These are phyloP conservation scores for Cornus controversa DNA, from an alignment of 148 eudicot genomes.

Conservation along the genomic window DNA sequence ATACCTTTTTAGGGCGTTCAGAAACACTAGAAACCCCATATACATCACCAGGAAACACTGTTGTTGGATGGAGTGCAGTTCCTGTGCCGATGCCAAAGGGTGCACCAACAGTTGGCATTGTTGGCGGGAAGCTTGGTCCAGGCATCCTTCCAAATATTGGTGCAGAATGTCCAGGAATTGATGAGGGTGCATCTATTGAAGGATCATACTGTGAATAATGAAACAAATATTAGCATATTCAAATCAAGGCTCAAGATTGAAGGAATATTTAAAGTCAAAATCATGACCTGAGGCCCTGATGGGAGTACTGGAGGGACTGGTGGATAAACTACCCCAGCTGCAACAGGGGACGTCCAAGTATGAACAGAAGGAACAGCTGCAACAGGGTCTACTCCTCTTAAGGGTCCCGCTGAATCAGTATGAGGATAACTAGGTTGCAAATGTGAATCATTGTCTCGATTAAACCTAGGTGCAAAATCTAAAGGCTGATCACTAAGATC, in stretches of 20 bases:
- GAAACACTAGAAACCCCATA: conserved; percentile 59
- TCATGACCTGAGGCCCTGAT: conserved; percentile 59
- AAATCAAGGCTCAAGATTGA: neutral
- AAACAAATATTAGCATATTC: conserved; percentile 18
- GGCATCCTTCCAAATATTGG: conserved; percentile 59
- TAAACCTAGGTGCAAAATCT: conserved; percentile 61
- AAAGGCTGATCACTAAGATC: conserved; percentile 72
- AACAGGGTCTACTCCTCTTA: conserved; percentile 39
- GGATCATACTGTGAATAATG: conserved; percentile 62
- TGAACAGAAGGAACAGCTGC: conserved; percentile 47
- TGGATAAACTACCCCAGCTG: conserved; percentile 59
- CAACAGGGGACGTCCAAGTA: conserved; percentile 55
- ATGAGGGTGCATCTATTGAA: conserved; percentile 45
- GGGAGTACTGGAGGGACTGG: conserved; percentile 50
- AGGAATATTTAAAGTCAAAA: conserved; percentile 14
- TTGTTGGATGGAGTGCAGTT: conserved; percentile 49
- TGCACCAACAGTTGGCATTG: conserved; percentile 46
- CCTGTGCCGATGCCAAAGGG: conserved; percentile 60
- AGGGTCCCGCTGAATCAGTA: conserved; percentile 41
- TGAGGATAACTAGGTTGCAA: conserved; percentile 41
- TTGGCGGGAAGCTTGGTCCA: conserved; percentile 57
- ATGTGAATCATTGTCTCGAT: conserved; percentile 49
- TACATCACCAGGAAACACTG: conserved; percentile 64
- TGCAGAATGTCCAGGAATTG: conserved; percentile 59
- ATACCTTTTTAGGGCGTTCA: conserved; percentile 91